These are phyloP conservation scores for Neckera pumila DNA, from an alignment of 225 moss, liverwort and hornwort species.

Conservation along the genomic window DNA sequence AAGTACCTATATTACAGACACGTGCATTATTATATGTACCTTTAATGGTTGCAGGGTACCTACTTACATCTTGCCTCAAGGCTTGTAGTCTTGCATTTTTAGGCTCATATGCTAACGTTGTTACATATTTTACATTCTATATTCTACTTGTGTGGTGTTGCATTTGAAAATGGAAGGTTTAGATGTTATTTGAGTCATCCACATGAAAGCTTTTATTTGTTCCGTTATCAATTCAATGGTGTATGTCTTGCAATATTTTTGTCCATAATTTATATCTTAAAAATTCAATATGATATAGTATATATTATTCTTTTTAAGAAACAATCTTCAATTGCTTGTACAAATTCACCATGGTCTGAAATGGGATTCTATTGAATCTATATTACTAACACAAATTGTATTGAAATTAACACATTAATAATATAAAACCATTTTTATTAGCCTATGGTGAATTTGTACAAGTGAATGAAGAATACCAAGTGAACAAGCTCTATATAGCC, in stretches of 20 bases:
- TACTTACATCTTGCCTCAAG: too few species aligned
- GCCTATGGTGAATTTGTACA: too few species aligned
- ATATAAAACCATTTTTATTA: too few species aligned
- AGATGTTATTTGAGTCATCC: not conserved
- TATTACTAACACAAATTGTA: not conserved
- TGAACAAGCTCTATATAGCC: fast-evolving
- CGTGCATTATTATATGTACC: too few species aligned
- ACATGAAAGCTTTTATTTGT: not conserved
- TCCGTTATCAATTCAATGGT: not conserved
- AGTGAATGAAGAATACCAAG: not conserved
- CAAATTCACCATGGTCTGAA: fast-evolving
- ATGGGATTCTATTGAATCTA: fast-evolving
- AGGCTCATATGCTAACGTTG: too few species aligned
- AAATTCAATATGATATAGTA: fast-evolving
- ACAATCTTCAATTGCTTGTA: not conserved
- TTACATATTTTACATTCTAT: too few species aligned
- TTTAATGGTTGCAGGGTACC: too few species aligned
- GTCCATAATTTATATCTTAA: not conserved
- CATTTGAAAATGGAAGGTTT: not conserved
- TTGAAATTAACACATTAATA: too few species aligned
- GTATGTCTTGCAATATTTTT: not conserved
- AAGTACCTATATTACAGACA: too few species aligned
- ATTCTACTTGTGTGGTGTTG: fast-evolving
- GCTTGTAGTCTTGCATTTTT: too few species aligned
- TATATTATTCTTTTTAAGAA: fast-evolving